These are phyloP conservation scores for Fraxinus pennsylvanica DNA, from an alignment of 257 asterid genomes.

Conservation along the genomic window DNA sequence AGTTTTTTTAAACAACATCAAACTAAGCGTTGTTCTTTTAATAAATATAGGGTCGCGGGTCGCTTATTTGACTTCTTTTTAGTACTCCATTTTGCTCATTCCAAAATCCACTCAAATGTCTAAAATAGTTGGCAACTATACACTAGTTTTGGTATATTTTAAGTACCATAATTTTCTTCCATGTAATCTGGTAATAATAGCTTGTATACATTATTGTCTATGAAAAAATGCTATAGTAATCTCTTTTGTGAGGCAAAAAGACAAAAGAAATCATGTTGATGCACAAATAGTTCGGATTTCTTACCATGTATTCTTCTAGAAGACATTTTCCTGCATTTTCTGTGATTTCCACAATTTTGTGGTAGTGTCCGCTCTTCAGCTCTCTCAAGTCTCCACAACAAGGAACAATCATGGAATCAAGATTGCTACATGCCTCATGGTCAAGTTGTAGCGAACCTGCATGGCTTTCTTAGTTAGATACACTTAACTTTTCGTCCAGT, in stretches of 20 bases:
- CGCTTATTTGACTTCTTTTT: too few relatives aligned
- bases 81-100: too few relatives aligned
- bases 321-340: constrained; percentile 90
- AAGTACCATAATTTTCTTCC: too few relatives aligned
- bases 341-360: constrained; percentile 77
- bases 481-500: not conserved
- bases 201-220: not conserved
- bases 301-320: constrained; percentile 78
- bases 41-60: too few relatives aligned
- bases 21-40: too few relatives aligned
- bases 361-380: constrained; percentile 75
- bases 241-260: too few relatives aligned
- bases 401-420: constrained; percentile 81
- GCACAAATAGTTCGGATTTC: not conserved
- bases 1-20: too few relatives aligned
- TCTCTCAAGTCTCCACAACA: constrained; percentile 81
- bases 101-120: too few relatives aligned
- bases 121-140: too few relatives aligned
- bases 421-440: constrained; percentile 73
- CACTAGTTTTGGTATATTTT: too few relatives aligned
- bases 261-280: too few relatives aligned
- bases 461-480: constrained; percentile 6
- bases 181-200: too few relatives aligned
- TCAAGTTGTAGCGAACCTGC: constrained; percentile 94
- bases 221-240: not conserved